Conservation (phyloP, 192 early-diverging fungal genomes). For the Ambispora gerdemannii region DNA sequence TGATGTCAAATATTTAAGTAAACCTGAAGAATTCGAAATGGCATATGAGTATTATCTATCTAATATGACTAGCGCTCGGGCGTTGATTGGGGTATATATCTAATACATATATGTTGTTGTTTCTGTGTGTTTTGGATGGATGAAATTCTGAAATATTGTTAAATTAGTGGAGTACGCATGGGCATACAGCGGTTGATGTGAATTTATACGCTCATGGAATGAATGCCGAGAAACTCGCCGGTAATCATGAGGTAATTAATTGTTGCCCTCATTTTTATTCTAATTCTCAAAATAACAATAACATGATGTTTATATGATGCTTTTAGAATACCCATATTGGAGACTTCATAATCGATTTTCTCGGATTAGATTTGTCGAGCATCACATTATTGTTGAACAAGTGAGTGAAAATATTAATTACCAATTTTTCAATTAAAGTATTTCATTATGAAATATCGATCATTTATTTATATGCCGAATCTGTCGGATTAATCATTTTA, state of each 20-base stretch:
- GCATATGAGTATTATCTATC: constrained; percentile 49
- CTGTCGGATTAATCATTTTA: background rate
- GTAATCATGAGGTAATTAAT: constrained; percentile 51
- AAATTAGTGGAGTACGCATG: constrained; percentile 82
- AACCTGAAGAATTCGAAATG: constrained; percentile 32
- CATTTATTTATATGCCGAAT: background rate
- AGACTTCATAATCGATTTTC: constrained; percentile 49
- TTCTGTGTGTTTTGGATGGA: constrained; percentile 26
- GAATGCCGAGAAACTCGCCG: constrained; percentile 42
- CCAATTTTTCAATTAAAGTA: background rate
- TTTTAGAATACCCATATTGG: constrained; percentile 60
- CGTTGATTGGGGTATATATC: constrained; percentile 52
- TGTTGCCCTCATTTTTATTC: background rate
- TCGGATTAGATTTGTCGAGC: constrained; percentile 48
- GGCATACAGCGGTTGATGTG: constrained; percentile 94
- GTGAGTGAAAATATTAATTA: constrained; percentile 23
- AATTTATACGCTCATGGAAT: constrained; percentile 66
- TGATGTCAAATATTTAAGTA: constrained; percentile 51
- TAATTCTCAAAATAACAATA: background rate
- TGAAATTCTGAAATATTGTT: constrained; percentile 21
- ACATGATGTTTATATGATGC: background rate
- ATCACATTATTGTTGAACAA: constrained; percentile 46
- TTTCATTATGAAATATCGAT: background rate
- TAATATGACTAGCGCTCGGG: constrained; percentile 52
- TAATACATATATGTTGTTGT: background rate